Evolutionary conservation across 1,139 yeast species (phyloP).

Genomic region (Komagataea norvegica): DNA sequence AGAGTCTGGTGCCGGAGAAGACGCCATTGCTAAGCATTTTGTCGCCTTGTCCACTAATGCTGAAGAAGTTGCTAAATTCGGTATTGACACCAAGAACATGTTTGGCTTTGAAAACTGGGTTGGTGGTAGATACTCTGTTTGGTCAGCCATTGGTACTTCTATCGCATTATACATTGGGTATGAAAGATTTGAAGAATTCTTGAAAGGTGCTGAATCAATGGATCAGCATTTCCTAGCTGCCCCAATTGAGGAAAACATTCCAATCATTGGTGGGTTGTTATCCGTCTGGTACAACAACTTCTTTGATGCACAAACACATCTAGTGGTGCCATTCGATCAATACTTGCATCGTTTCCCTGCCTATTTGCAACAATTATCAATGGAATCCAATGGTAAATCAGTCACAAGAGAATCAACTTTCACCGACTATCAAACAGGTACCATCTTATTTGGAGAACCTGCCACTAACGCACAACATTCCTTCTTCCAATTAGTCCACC

Average conservation of each 20-base stretch:
- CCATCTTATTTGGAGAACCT: slow-evolving; percentile 96
- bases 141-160: slow-evolving; percentile 97
- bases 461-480: slow-evolving; percentile 99
- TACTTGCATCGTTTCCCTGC: slow-evolving; percentile 99
- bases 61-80: slow-evolving; percentile 84
- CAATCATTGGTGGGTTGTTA: slow-evolving; percentile 86
- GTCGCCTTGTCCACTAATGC: slow-evolving; percentile 96
- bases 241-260: slow-evolving; percentile 87
- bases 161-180: slow-evolving; percentile 92
- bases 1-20: slow-evolving; percentile 53
- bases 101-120: slow-evolving; percentile 98
- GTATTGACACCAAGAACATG: slow-evolving; percentile 97
- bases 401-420: slow-evolving; percentile 88
- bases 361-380: slow-evolving; percentile 93
- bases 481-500: slow-evolving; percentile 98
- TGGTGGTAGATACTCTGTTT: slow-evolving; percentile 98
- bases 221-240: slow-evolving; percentile 84
- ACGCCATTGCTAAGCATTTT: slow-evolving; percentile 91
- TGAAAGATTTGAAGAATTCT: slow-evolving; percentile 86
- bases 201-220: slow-evolving; percentile 96
- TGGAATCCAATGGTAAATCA: slow-evolving; percentile 99
- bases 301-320: slow-evolving; percentile 95
- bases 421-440: slow-evolving; percentile 93
- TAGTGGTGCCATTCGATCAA: slow-evolving; percentile 98
- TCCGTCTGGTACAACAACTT: slow-evolving; percentile 98